Conservation (phyloP, 176 grass and related monocot species). For the Ampelocalamus luodianensis region DNA sequence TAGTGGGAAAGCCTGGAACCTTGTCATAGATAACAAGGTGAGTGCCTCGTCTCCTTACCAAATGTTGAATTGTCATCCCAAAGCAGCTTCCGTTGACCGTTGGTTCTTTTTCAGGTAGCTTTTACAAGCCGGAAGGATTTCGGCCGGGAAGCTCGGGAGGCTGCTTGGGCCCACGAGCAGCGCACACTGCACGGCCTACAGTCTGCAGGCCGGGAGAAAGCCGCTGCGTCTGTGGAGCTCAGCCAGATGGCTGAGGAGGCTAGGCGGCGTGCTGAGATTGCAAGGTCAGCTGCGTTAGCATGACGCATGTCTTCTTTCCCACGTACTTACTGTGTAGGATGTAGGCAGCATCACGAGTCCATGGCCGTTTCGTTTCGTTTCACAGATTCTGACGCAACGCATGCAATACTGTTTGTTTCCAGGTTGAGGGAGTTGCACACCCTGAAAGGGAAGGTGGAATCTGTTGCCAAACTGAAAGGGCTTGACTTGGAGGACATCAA, state of each 20-base stretch:
- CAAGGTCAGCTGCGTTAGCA: constrained; percentile 21
- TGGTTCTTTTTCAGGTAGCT: constrained; percentile 38
- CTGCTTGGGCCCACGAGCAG: constrained; percentile 56
- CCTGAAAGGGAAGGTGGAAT: constrained; percentile 66
- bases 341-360: too few species aligned
- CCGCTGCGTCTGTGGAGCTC: constrained; percentile 29
- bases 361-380: too few species aligned
- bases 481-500: constrained; percentile 60
- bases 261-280: constrained; percentile 57
- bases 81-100: background rate
- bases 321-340: too few species aligned
- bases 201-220: constrained; percentile 35
- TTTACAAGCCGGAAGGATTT: constrained; percentile 62
- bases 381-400: background rate
- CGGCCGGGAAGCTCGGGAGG: constrained; percentile 47
- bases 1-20: constrained; percentile 68
- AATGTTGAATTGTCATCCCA: background rate
- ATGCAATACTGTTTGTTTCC: background rate
- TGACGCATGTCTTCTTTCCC: too few species aligned
- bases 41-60: background rate
- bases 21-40: constrained; percentile 51
- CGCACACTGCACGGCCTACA: constrained; percentile 59
- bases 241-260: constrained; percentile 62
- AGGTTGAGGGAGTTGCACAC: constrained; percentile 60
- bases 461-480: constrained; percentile 49